Conservation (phyloP, 2,329 filamentous ascomycete genomes). For the Myriosclerotinia duriaeana region DNA sequence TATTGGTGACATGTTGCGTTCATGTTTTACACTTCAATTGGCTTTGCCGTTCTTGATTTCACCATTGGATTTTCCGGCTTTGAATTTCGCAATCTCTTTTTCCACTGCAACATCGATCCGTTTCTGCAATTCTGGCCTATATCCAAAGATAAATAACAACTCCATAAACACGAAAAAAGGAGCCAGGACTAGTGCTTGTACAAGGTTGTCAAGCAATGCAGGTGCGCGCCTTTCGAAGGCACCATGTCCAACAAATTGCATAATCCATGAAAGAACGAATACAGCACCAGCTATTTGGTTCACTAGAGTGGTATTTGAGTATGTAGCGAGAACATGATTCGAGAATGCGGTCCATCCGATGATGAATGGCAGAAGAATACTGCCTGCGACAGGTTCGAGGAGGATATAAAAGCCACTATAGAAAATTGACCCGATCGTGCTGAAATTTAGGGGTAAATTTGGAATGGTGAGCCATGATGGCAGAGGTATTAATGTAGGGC, state of each 20-base stretch:
- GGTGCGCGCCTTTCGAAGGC: slow-evolving; percentile 85
- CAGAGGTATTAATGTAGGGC: slow-evolving; percentile 60
- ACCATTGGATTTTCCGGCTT: slow-evolving; percentile 51
- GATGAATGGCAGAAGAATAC: slow-evolving; percentile 71
- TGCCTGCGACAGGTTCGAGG: slow-evolving; percentile 90
- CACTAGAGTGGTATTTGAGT: slow-evolving; percentile 48
- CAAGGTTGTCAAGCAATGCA: slow-evolving; percentile 83
- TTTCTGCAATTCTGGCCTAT: slow-evolving; percentile 80
- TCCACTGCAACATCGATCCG: slow-evolving; percentile 75
- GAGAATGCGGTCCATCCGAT: slow-evolving; percentile 70
- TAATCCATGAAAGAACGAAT: slow-evolving; percentile 76
- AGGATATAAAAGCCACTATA: slow-evolving; percentile 84
- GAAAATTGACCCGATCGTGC: slow-evolving; percentile 61
- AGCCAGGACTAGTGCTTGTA: slow-evolving; percentile 88
- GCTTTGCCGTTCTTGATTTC: slow-evolving; percentile 51
- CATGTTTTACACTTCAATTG: slow-evolving; percentile 38
- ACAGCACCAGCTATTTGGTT: slow-evolving; percentile 62
- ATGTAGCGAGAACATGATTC: slow-evolving; percentile 62
- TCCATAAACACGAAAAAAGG: slow-evolving; percentile 98
- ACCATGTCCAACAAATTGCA: slow-evolving; percentile 90
- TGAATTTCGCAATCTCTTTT: slow-evolving; percentile 75
- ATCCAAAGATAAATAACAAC: slow-evolving; percentile 84
- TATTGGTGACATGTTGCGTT: background rate
- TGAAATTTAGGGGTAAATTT: slow-evolving; percentile 64
- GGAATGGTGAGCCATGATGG: slow-evolving; percentile 67